These are phyloP conservation scores for Balansia obtecta DNA, from an alignment of 2,329 filamentous ascomycete genomes.

Conservation along the genomic window DNA sequence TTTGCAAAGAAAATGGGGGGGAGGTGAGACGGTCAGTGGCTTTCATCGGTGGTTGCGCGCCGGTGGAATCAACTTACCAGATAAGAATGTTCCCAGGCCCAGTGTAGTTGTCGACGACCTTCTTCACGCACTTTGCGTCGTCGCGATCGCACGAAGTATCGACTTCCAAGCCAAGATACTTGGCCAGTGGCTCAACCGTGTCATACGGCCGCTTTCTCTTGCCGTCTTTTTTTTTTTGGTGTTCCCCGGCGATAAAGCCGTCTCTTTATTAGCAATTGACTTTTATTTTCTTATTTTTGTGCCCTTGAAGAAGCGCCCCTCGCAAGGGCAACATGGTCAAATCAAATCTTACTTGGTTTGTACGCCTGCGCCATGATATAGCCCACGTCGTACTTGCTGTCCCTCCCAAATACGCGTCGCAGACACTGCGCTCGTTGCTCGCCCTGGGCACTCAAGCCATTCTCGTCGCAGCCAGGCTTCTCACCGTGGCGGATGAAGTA, in stretches of 20 bases:
- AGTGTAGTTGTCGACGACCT: slow-evolving; percentile 33
- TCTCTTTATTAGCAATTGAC: background rate
- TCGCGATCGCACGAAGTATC: slow-evolving; percentile 44
- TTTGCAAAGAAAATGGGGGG: too few species aligned
- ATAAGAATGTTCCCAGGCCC: slow-evolving; percentile 46
- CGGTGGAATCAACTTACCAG: slow-evolving; percentile 20
- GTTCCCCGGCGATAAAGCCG: too few species aligned
- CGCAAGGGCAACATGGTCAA: too few species aligned
- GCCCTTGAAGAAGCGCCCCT: too few species aligned
- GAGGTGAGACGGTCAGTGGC: too few species aligned
- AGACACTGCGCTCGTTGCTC: slow-evolving; percentile 45
- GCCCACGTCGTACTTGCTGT: slow-evolving; percentile 40
- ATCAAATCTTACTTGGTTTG: slow-evolving; percentile 25
- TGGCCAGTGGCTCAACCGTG: slow-evolving; percentile 43
- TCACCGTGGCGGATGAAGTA: slow-evolving; percentile 54
- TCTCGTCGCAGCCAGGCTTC: slow-evolving; percentile 39
- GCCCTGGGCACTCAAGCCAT: slow-evolving; percentile 38
- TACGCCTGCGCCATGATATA: slow-evolving; percentile 46
- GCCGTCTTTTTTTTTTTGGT: slow-evolving; percentile 26
- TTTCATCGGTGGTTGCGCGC: too few species aligned
- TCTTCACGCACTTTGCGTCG: slow-evolving; percentile 39
- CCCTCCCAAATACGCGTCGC: slow-evolving; percentile 39
- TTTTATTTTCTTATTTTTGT: background rate
- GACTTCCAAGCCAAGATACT: slow-evolving; percentile 40
- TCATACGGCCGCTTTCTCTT: slow-evolving; percentile 38